phyloP scores from a whole-genome alignment of 2,329 filamentous ascomycete species.

The Dothidotthia symphoricarpi region DNA sequence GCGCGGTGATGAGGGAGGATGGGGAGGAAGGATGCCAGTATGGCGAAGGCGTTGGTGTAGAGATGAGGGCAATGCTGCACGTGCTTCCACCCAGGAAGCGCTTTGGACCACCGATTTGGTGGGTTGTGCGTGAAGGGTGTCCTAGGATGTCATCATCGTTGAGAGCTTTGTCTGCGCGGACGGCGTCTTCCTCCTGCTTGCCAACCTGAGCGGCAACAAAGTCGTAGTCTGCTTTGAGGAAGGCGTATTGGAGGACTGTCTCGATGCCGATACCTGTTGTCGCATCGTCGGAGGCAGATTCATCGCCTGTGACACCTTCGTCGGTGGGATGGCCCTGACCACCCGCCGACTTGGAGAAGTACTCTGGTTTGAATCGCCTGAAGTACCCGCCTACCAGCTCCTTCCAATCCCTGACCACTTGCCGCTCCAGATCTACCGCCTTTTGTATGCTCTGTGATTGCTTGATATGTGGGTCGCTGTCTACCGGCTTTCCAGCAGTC shows the following conservation, averaged over 20 bases:
- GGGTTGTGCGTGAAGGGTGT: constrained; percentile 51
- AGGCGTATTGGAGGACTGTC: constrained; percentile 83
- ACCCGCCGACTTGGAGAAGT: constrained; percentile 59
- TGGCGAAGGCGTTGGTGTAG: constrained; percentile 83
- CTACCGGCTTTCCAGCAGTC: constrained; percentile 20
- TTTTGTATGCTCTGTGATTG: constrained; percentile 54
- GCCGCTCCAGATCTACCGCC: constrained; percentile 66
- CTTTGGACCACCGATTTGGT: constrained; percentile 67
- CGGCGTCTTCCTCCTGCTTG: constrained; percentile 70
- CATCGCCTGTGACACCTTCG: constrained; percentile 26
- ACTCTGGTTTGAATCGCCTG: constrained; percentile 77
- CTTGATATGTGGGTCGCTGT: constrained; percentile 30
- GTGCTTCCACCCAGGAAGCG: constrained; percentile 95
- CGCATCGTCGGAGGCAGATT: constrained; percentile 22
- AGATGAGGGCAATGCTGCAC: constrained; percentile 84
- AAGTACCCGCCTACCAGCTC: constrained; percentile 91
- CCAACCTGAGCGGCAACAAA: constrained; percentile 87
- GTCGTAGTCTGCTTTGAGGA: constrained; percentile 89
- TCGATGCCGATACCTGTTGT: constrained; percentile 62
- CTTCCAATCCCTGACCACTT: constrained; percentile 74
- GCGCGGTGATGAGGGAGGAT: constrained; percentile 79
- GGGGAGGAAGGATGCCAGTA: constrained; percentile 93
- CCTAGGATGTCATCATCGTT: constrained; percentile 85
- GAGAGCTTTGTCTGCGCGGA: constrained; percentile 70
- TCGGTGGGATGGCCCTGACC: constrained; percentile 38